Base-by-base conservation (phyloP, 2,329 filamentous ascomycete genomes). In the Talaromyces islandicus region DNA sequence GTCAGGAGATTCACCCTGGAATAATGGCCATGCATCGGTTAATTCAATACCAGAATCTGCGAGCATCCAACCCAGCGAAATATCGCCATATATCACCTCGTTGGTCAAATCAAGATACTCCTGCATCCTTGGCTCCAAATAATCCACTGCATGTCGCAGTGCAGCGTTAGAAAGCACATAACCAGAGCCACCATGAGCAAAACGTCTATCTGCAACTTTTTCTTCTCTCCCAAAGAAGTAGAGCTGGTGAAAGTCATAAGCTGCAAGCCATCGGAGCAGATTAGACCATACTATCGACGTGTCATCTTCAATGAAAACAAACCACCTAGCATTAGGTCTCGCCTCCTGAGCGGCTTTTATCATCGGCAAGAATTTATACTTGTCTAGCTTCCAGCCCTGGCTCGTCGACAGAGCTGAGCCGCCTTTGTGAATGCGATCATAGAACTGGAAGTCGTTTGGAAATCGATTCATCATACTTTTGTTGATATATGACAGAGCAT, bases 321-420 rank as follows among this genome's bases (percentile, higher is more conserved):
- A 86, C 83, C 83, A 86, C 60, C 80, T 81, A 52, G 79, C 78
- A 30, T 81, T 70, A 2, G 79, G 78, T 35, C 71, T 69, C 62
- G 75, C 63, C n/a, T 67, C 67, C 51, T 78, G 73, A 0, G 81
- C 76, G 64, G 79, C 77, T 64, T 82, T 79, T 1, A 81, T 77
- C 73, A 84, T 78, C 7, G 81, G 81, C 17, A 85, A 69, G 63
- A 82, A 81, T 67, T 84, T 85, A 81, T 81, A 84, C 64, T 84
- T 84, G 64, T 85, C 82, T 43, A 85, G 71, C 59, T 74, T 78
- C 82, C 77, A 75, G 60, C 77, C 76, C n/a, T 78, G 70, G 63
- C 79, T 80, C 67, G 81, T 80, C 7, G 72, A 73, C 54, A 80
- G 74, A 19, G 75, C 75, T 21, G 74, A 67, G 57, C 77, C 70